Evolutionary conservation across 768 basidiomycete genomes (phyloP), one percentile per base, ranked within the genome.

Genomic region (Suillus cothurnatus): DNA sequence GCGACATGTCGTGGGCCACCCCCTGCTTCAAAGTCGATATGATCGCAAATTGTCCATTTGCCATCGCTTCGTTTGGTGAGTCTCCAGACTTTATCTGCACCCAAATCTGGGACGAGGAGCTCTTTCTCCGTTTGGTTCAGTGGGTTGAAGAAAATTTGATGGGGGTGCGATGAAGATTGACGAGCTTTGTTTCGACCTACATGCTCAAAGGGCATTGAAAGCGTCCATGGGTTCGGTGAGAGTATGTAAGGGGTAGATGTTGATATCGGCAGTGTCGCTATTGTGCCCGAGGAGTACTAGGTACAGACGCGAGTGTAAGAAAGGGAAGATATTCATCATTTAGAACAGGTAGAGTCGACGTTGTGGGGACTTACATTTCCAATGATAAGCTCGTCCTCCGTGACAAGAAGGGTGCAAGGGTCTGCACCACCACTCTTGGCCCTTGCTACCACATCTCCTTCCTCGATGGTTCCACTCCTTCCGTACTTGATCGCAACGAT

Each of bases 161-260:
- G 94, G 0, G 92, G 90, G 72, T 95, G 94, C 4, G 92, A 82
- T 6, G 79, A 75, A 63, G 87, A 84, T 72, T 95, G 94, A 39
- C 94, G 84, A 23, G 84, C 83, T 7, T 73, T 70, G 71, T 92
- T 82, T 1, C 91, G 91, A 0, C 93, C 92, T 0, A 81, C 79
- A 1, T 85, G 87, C 17, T 71, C 73, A 55, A 93, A 81, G 2
- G 76, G 73, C 28, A 77, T 49, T 52, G 79, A 72, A 34, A 86
- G 70, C 8, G 73, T 78, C 43, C 74, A 75, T 7, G 81, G 70
- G 12, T 73, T 64, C 7, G 77, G 63, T 0, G 77, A 69, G 11
- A 74, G 72, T 19, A 88, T 72, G 70, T 84, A 84, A 7, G 87
- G 83, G 12, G 81, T 65, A 11, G 76, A 67, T n/a, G 81, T 64